phyloP scores from a whole-genome alignment of 2,329 filamentous ascomycete species.

The Pochonia chlamydosporia region DNA sequence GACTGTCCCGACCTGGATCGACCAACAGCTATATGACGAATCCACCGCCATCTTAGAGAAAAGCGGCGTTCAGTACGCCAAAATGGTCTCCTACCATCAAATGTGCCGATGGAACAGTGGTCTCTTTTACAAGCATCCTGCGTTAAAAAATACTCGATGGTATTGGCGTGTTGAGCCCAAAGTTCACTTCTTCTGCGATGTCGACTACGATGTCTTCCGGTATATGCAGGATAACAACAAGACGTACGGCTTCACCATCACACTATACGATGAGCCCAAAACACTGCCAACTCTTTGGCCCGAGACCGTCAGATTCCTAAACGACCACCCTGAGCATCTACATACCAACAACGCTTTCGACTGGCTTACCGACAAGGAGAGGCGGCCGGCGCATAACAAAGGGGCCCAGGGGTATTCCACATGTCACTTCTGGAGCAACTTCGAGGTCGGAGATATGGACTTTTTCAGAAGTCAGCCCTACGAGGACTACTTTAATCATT shows the following conservation, averaged over 20 bases:
- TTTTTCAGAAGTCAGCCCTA: slow-evolving; percentile 91
- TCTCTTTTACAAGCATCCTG: slow-evolving; percentile 94
- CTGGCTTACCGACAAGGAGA: slow-evolving; percentile 76
- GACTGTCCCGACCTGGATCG: slow-evolving; percentile 89
- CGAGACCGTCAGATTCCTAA: slow-evolving; percentile 87
- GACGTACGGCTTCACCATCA: slow-evolving; percentile 98
- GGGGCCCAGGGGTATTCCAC: slow-evolving; percentile 92
- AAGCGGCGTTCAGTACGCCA: slow-evolving; percentile 83
- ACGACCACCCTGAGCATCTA: slow-evolving; percentile 74
- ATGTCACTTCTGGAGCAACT: slow-evolving; percentile 99
- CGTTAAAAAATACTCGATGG: slow-evolving; percentile 73
- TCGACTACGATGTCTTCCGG: slow-evolving; percentile 97
- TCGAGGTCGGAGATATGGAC: slow-evolving; percentile 88
- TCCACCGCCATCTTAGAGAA: slow-evolving; percentile 78
- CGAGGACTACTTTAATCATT: slow-evolving; percentile 92
- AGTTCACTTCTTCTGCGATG: slow-evolving; percentile 97
- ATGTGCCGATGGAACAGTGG: slow-evolving; percentile 99
- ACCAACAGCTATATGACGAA: slow-evolving; percentile 76
- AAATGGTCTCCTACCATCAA: slow-evolving; percentile 87
- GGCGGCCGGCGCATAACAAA: slow-evolving; percentile 72
- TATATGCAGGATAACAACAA: slow-evolving; percentile 99
- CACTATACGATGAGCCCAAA: slow-evolving; percentile 85
- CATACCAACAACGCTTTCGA: slow-evolving; percentile 78
- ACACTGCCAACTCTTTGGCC: slow-evolving; percentile 89
- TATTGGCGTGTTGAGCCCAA: slow-evolving; percentile 99